These are phyloP conservation scores for Sarcodon aspratus DNA, from an alignment of 768 basidiomycete species.

Conservation along the genomic window DNA sequence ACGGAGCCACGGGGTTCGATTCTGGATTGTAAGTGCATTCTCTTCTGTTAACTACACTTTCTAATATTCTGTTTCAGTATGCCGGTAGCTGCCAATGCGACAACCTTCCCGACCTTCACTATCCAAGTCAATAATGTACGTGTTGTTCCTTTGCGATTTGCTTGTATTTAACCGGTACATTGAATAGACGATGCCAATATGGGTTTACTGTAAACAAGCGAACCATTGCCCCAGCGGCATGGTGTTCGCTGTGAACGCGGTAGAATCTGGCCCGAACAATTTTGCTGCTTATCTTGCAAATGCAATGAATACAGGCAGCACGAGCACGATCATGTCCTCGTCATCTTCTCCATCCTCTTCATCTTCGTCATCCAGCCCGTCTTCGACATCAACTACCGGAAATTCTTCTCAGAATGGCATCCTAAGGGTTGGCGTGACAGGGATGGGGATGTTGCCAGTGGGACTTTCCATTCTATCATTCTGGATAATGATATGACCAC, in stretches of 20 bases:
- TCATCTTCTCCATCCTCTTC: neutral
- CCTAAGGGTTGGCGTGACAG: too few species aligned
- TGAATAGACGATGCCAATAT: constrained; percentile 37
- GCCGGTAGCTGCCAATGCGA: constrained; percentile 31
- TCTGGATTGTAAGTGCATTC: constrained; percentile 22
- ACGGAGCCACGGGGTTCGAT: constrained; percentile 29
- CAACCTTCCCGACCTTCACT: constrained; percentile 39
- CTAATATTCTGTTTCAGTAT: constrained; percentile 19
- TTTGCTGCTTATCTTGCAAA: constrained; percentile 38
- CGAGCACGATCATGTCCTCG: too few species aligned
- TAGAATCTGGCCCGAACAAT: constrained; percentile 35
- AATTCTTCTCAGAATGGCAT: neutral
- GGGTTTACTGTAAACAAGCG: constrained; percentile 41
- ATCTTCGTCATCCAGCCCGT: neutral
- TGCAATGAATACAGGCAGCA: constrained; percentile 4
- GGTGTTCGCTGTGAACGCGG: constrained; percentile 49
- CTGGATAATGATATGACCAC: too few species aligned
- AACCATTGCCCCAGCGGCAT: constrained; percentile 46
- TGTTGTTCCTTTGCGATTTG: neutral
- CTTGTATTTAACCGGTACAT: neutral
- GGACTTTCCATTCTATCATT: too few species aligned
- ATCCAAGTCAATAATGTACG: constrained; percentile 41
- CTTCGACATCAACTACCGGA: neutral
- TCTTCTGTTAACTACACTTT: neutral
- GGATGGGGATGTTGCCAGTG: too few species aligned